Evolutionary conservation across 1,139 yeast species (phyloP), one percentile per base, ranked within the genome.

Genomic region (Candida sanyaensis): DNA sequence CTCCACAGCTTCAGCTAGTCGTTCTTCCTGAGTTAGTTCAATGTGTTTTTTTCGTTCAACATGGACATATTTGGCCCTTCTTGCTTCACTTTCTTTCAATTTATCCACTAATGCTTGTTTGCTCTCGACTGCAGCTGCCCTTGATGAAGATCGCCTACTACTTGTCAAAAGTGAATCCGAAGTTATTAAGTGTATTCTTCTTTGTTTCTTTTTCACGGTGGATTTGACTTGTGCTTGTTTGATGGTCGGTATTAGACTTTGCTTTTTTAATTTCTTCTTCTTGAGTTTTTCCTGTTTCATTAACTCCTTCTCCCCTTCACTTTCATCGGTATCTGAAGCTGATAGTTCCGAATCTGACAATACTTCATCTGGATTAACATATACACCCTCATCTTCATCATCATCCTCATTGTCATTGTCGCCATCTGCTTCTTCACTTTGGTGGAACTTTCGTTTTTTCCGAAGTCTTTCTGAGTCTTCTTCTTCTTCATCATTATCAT

Each of bases 21-120:
- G 75, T 62, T 93, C 96, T 52, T 86, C 96, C 59, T 93, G 96
- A 0, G 99, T 91, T 62, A 88, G 62, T 54, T 79, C 84, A 12
- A 73, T 71, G 46, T 78, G 77, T 50, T 64, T 65, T 55, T 65
- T 69, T 47, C 77, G 64, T 55, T 66, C 73, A 10, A 43, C 46
- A 0, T 83, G 83, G 1, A 70, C 67, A 26, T 64, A 63, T 5
- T 69, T 60, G 26, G 85, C 86, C 51, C 88, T 77, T 55, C 88
- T 77, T 44, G 78, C 79, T 63, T 90, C 96, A 50, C 83, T 84
- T 55, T 81, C 84, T 52, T 84, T 80, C 52, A 93, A 69, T 55
- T 85, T 84, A 58, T 88, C 83, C 41, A 89, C 86, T 30, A 91
- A 81, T 6, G 86, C 91, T 53, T 88, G 77, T 57, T 90, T 91